Evolutionary conservation across 2,329 filamentous ascomycete genomes (phyloP), one percentile per base, ranked within the genome.

Genomic region (Ophiobolus disseminans): DNA sequence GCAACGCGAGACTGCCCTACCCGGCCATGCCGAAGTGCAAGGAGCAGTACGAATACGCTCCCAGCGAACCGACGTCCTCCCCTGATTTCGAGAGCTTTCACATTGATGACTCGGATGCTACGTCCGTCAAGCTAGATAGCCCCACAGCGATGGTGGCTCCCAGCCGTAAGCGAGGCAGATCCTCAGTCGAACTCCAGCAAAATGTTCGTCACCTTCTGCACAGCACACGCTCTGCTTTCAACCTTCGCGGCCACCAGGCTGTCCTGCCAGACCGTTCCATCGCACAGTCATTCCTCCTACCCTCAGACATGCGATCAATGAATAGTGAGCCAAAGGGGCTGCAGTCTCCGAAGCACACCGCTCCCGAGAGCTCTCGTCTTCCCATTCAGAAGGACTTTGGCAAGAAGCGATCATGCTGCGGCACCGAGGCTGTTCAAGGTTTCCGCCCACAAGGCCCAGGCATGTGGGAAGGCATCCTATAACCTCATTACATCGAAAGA

Each of bases 341-440:
- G 67, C 71, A 70, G 60, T 70, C 58, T 62, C 74, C 65, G 50
- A 73, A 63, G 65, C 67, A 58, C 66, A 74, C 58, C 50, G 71
- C 59, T 48, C 69, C 59, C 70, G 78, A 70, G 62, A 63, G 45
- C 46, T 50, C 69, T 70, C 47, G 77, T 72, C 46, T 75, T 75
- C 45, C 76, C 61, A 63, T 80, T 23, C 74, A 78, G 52, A 75
- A 73, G 45, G 72, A 75, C 36, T 78, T 78, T 56, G 78, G 80
- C 57, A 77, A 82, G 53, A 89, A 89, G 75, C 82, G 86, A 60
- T 78, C 87, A 28, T 88, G 86, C 75, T 88, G 84, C 73, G 82
- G 84, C 35, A 76, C 82, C 11, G 84, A 87, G 68, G 82, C 79
- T 45, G 75, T 77, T 16, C 76, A 73, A 50, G 71, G 75, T 31